Evolutionary conservation across 2,329 filamentous ascomycete species (phyloP).

Genomic region (Aspergillus pseudotamarii): DNA sequence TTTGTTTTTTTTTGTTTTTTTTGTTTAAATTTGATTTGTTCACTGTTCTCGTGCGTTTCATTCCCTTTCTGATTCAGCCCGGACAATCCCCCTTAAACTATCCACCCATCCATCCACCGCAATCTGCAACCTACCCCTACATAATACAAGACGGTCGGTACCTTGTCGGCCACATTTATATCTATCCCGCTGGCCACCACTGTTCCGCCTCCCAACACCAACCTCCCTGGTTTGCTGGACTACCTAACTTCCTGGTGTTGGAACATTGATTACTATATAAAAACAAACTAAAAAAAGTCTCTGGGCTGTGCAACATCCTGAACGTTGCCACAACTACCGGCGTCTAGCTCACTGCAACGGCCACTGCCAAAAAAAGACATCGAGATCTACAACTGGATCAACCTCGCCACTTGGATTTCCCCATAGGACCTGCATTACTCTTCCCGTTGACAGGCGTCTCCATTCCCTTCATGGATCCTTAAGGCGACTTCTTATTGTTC

Average conservation of each 20-base stretch:
- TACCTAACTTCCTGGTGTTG: background rate
- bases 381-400: slow-evolving; percentile 3
- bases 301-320: slow-evolving; percentile 5
- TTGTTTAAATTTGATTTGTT: slow-evolving; percentile 12
- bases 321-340: slow-evolving; percentile 4
- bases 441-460: slow-evolving; percentile 10
- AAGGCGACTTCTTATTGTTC: slow-evolving; percentile 17
- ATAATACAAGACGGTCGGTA: slow-evolving; percentile 2
- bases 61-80: slow-evolving; percentile 10
- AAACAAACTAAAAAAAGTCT: background rate
- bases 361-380: background rate
- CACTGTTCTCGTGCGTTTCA: slow-evolving; percentile 9
- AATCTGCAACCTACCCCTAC: background rate
- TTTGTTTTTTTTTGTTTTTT: background rate
- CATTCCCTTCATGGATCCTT: slow-evolving; percentile 28
- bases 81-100: background rate
- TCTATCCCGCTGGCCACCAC: background rate
- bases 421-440: slow-evolving; percentile 18
- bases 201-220: background rate
- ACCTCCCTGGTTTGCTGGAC: slow-evolving; percentile 3
- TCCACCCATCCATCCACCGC: background rate
- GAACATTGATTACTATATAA: background rate
- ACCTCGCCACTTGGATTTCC: slow-evolving; percentile 8
- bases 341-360: background rate
- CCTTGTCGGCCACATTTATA: background rate